Conservation (phyloP, 163 green algal species). For the Smithsoniella earleae region DNA sequence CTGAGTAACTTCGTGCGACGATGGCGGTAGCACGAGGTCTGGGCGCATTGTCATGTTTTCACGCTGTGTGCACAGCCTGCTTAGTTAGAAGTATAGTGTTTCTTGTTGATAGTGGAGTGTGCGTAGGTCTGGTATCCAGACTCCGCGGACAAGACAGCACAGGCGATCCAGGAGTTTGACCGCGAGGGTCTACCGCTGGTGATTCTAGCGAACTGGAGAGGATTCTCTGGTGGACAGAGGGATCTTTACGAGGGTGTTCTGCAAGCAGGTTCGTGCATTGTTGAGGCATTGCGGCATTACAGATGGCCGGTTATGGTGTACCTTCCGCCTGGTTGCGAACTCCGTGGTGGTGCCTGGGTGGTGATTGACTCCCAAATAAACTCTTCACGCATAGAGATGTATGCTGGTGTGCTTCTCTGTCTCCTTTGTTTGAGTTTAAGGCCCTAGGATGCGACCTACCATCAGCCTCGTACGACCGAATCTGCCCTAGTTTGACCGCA, state of each 20-base stretch:
- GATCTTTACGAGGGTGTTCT: slow-evolving; percentile 98
- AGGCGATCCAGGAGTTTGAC: slow-evolving; percentile 94
- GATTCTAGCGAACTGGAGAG: slow-evolving; percentile 97
- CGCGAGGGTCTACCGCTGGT: slow-evolving; percentile 91
- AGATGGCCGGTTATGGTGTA: slow-evolving; percentile 90
- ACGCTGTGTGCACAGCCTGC: too few species aligned
- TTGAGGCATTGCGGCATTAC: slow-evolving; percentile 88
- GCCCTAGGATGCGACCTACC: too few species aligned
- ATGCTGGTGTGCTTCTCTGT: slow-evolving; percentile 36
- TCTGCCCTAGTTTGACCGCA: too few species aligned
- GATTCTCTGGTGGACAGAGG: slow-evolving; percentile 91
- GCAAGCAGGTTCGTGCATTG: slow-evolving; percentile 84
- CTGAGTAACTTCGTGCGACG: too few species aligned
- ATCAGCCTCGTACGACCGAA: too few species aligned
- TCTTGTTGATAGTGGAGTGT: too few species aligned
- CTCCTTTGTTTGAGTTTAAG: too few species aligned
- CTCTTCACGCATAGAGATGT: slow-evolving; percentile 48
- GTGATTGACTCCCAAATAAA: slow-evolving; percentile 95
- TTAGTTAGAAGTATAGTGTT: too few species aligned
- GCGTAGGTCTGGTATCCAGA: slow-evolving; percentile 96
- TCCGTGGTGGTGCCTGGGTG: slow-evolving; percentile 95
- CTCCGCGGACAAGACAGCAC: slow-evolving; percentile 89
- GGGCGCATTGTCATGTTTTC: too few species aligned
- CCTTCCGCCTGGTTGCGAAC: slow-evolving; percentile 85
- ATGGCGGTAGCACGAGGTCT: too few species aligned